Evolutionary conservation across 768 basidiomycete species (phyloP).

Genomic region (Asterophora parasitica): DNA sequence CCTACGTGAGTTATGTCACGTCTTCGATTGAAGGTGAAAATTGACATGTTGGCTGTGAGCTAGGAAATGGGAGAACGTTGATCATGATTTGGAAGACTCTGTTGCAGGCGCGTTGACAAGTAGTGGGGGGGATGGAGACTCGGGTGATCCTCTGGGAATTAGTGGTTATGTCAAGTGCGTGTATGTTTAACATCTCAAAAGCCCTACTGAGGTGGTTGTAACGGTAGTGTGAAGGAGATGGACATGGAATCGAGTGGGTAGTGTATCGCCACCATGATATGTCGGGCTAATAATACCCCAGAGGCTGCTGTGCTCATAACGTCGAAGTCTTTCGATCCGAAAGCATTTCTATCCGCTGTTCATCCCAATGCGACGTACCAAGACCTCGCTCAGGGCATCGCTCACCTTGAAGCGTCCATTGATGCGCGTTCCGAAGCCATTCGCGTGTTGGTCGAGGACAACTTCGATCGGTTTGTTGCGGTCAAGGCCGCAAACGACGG

Average conservation of each 20-base stretch:
- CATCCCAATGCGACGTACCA: conserved; percentile 96
- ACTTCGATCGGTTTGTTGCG: conserved; percentile 96
- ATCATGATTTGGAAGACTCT: conserved; percentile 78
- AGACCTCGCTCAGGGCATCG: conserved; percentile 77
- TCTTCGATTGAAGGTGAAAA: not conserved
- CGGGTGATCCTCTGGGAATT: conserved; percentile 73
- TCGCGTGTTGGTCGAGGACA: conserved; percentile 91
- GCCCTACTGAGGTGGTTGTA: conserved; percentile 8
- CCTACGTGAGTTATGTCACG: conserved; percentile 53
- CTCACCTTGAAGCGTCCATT: conserved; percentile 70
- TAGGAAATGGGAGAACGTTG: conserved; percentile 88
- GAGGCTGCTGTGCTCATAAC: conserved; percentile 80
- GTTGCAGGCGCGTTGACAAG: conserved; percentile 66
- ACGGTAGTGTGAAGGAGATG: conserved; percentile 54
- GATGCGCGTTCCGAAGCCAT: conserved; percentile 94
- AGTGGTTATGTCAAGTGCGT: conserved; percentile 58
- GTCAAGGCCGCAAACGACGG: conserved; percentile 97
- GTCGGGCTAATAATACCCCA: conserved; percentile 22
- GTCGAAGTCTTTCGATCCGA: conserved; percentile 95
- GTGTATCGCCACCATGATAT: not conserved
- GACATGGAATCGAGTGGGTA: conserved; percentile 74
- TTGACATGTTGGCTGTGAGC: conserved; percentile 1
- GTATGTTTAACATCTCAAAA: not conserved
- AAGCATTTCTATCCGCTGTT: conserved; percentile 82
- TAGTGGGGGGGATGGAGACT: conserved; percentile 49